Base-by-base conservation (phyloP, 192 early-diverging fungal genomes). In the Coemansia sp. region DNA sequence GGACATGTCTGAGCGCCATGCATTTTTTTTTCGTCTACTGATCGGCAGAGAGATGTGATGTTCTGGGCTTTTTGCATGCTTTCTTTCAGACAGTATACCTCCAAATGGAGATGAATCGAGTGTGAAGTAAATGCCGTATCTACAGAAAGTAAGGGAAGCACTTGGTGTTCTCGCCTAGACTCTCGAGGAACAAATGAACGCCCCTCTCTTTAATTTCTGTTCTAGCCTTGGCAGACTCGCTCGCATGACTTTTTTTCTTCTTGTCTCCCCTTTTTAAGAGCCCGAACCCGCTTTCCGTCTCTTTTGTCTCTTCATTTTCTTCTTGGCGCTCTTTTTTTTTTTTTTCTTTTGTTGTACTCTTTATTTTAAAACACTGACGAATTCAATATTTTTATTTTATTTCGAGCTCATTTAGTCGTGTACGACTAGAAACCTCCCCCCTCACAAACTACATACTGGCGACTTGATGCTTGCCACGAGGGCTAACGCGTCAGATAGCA, bases 251-350 rank as follows among this genome's bases (percentile, higher is more conserved):
- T 23, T 23, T 23, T 23, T 23, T 23, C 23, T 23, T 23, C 23
- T 23, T 23, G 0, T 49, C 35, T 21, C 32, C 38, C 58, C 33
- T 70, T 62, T 30, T 50, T 50, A 17, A 38, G 40, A 30, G 17
- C 19, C 10, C 3, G 16, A 8, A 7, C 40, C 58, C n/a, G 23
- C 30, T 55, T 23, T 23, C 53, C 33, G 62, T 35, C 30, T 19
- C 4, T 13, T 58, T 62, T 30, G 23, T 61, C 23, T 62, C 40
- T 23, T 39, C 23, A 26, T 49, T 49, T 42, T 62, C 52, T 32
- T 61, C 43, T 69, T 39, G 52, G 52, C 52, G 16, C 52, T n/a
- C 14, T 50, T 19, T 23, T 69, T 50, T 42, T 23, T 23, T 23
- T 1, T 23, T 23, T 23, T 23, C 23, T 23, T 23, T 23, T 23